Evolutionary conservation across 495 filamentous ascomycete species (phyloP).

Genomic region (Hyaloscypha finlandica): DNA sequence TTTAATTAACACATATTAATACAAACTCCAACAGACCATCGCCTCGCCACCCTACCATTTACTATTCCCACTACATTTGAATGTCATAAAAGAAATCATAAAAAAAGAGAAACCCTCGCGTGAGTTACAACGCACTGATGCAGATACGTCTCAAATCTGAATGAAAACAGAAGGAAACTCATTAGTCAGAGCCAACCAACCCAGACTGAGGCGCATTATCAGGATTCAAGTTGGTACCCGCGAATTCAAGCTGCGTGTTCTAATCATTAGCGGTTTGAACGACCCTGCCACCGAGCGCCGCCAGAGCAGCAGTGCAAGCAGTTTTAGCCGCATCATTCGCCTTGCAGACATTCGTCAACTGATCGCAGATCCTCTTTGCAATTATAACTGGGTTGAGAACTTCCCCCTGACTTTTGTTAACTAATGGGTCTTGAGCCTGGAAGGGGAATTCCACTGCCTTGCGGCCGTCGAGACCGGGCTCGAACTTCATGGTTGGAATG

Average conservation of each 20-base stretch:
- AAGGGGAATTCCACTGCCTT: slow-evolving; percentile 53
- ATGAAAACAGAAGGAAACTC: neutral
- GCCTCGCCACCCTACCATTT: neutral
- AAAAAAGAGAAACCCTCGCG: too few species aligned
- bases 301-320: slow-evolving; percentile 42
- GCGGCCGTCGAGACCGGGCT: slow-evolving; percentile 49
- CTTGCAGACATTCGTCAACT: slow-evolving; percentile 46
- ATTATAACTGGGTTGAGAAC: slow-evolving; percentile 66
- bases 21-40: too few species aligned
- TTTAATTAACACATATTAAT: too few species aligned
- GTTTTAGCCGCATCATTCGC: slow-evolving; percentile 45
- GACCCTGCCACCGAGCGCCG: slow-evolving; percentile 35
- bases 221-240: slow-evolving; percentile 43
- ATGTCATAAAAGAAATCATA: too few species aligned
- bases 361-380: slow-evolving; percentile 62
- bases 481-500: slow-evolving; percentile 57
- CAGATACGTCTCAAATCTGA: too few species aligned
- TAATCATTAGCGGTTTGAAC: slow-evolving; percentile 37
- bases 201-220: slow-evolving; percentile 44
- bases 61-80: neutral
- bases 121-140: too few species aligned
- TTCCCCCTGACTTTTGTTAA: slow-evolving; percentile 51
- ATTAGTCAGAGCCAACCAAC: slow-evolving; percentile 42
- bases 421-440: slow-evolving; percentile 49
- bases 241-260: slow-evolving; percentile 39